Evolutionary conservation across 2,329 filamentous ascomycete genomes (phyloP).

Genomic region (Chaetomiaceae sp.): DNA sequence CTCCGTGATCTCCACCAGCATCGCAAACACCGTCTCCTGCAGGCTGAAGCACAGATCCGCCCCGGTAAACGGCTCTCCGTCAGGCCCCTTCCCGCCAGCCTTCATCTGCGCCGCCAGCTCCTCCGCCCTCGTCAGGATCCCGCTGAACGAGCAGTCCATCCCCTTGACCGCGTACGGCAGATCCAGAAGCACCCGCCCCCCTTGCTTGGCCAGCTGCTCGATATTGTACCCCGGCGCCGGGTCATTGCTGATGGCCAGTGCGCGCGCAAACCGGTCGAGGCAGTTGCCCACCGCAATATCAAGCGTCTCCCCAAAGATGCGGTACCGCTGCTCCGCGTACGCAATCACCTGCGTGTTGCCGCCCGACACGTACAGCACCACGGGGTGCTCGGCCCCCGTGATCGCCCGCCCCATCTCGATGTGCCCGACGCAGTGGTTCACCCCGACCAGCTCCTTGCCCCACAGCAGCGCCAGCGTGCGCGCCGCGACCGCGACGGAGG

Average conservation of each 20-base stretch:
- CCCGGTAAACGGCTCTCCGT: conserved; percentile 59
- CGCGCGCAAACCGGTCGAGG: conserved; percentile 90
- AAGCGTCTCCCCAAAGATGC: conserved; percentile 95
- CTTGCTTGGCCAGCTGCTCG: conserved; percentile 80
- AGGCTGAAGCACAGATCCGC: conserved; percentile 90
- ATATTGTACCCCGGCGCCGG: conserved; percentile 98
- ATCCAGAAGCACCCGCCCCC: conserved; percentile 68
- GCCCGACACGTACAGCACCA: conserved; percentile 91
- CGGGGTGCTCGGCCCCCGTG: conserved; percentile 83
- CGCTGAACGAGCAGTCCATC: conserved; percentile 97
- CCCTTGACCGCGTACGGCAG: conserved; percentile 96
- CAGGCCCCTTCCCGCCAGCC: conserved; percentile 41
- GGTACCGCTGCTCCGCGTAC: conserved; percentile 89
- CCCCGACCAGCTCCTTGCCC: conserved; percentile 83
- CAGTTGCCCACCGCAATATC: conserved; percentile 98
- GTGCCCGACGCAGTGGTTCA: conserved; percentile 97
- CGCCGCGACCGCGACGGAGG: conserved; percentile 80
- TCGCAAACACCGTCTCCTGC: conserved; percentile 92
- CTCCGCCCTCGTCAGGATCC: conserved; percentile 82
- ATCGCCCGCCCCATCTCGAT: conserved; percentile 98
- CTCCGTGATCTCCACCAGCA: conserved; percentile 98
- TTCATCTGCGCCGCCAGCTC: conserved; percentile 67
- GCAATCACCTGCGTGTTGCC: conserved; percentile 98
- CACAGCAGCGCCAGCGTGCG: conserved; percentile 78
- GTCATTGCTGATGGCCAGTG: conserved; percentile 87